These are phyloP conservation scores for Dryas octopetala DNA, from an alignment of 306 rosid species.

Conservation along the genomic window DNA sequence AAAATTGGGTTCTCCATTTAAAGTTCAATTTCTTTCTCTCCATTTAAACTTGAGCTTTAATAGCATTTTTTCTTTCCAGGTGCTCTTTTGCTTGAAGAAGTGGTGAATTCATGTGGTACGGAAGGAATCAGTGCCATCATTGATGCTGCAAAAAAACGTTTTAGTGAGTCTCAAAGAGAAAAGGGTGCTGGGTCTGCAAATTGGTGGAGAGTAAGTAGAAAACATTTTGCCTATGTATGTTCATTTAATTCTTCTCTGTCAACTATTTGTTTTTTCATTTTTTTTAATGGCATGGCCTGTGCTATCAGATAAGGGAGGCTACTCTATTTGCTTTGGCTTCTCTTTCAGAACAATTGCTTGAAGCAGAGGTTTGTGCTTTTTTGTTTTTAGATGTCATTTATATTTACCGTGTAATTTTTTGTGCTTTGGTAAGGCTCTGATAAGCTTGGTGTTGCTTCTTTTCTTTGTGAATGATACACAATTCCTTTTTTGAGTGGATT, in stretches of 20 bases:
- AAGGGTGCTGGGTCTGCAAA: constrained; percentile 58
- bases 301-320: constrained; percentile 90
- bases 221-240: neutral
- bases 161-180: constrained; percentile 64
- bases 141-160: constrained; percentile 62
- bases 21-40: constrained; percentile 7
- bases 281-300: constrained; percentile 6
- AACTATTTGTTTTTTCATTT: constrained; percentile 1
- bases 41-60: neutral
- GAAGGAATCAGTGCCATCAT: constrained; percentile 69
- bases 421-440: constrained; percentile 5
- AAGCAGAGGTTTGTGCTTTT: constrained; percentile 60
- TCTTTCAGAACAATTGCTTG: constrained; percentile 72
- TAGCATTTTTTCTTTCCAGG: constrained; percentile 39
- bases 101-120: constrained; percentile 51
- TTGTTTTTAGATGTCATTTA: constrained; percentile 7
- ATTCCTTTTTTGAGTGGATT: constrained; percentile 14
- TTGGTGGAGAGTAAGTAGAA: constrained; percentile 90
- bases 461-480: constrained; percentile 5
- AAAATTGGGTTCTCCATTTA: neutral
- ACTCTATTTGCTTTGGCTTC: constrained; percentile 73
- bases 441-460: constrained; percentile 21
- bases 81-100: constrained; percentile 80
- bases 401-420: neutral
- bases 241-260: constrained; percentile 4